Evolutionary conservation across 2,329 filamentous ascomycete genomes (phyloP).

Genomic region (Phialemoniopsis sp.): DNA sequence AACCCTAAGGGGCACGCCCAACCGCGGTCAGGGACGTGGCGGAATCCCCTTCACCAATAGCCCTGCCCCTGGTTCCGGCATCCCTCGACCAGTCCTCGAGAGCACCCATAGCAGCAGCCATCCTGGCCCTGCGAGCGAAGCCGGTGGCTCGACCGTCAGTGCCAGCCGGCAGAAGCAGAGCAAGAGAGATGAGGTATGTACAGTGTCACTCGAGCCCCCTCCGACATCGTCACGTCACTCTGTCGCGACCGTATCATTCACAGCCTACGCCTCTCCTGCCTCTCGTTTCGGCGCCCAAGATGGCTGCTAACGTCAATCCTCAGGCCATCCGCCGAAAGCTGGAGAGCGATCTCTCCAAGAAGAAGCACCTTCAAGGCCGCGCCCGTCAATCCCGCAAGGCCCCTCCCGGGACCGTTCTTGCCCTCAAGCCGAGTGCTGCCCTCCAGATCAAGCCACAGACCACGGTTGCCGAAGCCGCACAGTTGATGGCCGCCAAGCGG

Average conservation of each 20-base stretch:
- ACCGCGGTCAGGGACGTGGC: conserved; percentile 53
- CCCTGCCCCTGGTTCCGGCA: conserved; percentile 54
- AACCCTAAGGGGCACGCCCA: conserved; percentile 69
- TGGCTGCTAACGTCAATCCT: conserved; percentile 5
- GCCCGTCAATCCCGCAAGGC: conserved; percentile 87
- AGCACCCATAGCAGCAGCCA: conserved; percentile 32
- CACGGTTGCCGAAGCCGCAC: conserved; percentile 91
- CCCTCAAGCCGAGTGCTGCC: conserved; percentile 90
- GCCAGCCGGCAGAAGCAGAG: conserved; percentile 94
- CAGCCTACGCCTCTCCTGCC: no score
- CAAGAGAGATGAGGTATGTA: conserved; percentile 93
- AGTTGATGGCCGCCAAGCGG: conserved; percentile 97
- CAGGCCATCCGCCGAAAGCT: conserved; percentile 96
- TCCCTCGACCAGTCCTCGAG: conserved; percentile 70
- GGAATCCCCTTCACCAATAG: conserved; percentile 58
- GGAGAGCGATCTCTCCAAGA: conserved; percentile 96
- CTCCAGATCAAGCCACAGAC: conserved; percentile 96
- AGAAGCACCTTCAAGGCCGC: conserved; percentile 76
- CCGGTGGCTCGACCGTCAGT: conserved; percentile 68
- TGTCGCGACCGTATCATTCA: no score
- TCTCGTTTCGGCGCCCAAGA: not conserved
- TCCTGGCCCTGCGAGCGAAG: conserved; percentile 48
- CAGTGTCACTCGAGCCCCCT: no score
- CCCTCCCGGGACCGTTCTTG: conserved; percentile 91
- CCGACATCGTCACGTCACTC: no score